Evolutionary conservation across 495 filamentous ascomycete species (phyloP).

Genomic region (Thozetella sp.): DNA sequence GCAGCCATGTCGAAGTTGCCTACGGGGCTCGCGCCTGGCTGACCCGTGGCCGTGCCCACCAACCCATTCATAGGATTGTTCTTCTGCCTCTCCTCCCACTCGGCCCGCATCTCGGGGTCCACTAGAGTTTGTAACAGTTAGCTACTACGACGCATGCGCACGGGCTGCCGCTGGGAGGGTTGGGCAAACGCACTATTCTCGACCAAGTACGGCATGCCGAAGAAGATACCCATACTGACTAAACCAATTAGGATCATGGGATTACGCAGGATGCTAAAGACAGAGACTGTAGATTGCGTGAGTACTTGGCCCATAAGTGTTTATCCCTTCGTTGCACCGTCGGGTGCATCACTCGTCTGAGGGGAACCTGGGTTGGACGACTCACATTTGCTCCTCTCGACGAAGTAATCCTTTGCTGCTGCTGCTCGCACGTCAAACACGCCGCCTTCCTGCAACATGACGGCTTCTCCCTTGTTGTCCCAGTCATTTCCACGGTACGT

Average conservation of each 20-base stretch:
- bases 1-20: slow-evolving; percentile 85
- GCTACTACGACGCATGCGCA: background rate
- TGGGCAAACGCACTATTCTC: slow-evolving; percentile 79
- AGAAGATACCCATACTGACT: slow-evolving; percentile 75
- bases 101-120: slow-evolving; percentile 90
- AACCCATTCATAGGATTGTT: slow-evolving; percentile 61
- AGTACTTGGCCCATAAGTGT: background rate
- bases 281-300: slow-evolving; percentile 34
- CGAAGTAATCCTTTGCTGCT: slow-evolving; percentile 70
- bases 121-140: slow-evolving; percentile 53
- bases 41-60: slow-evolving; percentile 43
- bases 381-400: slow-evolving; percentile 74
- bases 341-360: background rate
- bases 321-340: background rate
- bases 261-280: slow-evolving; percentile 78
- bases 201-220: slow-evolving; percentile 91
- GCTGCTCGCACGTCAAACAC: slow-evolving; percentile 62
- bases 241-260: slow-evolving; percentile 94
- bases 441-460: slow-evolving; percentile 33
- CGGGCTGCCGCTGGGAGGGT: slow-evolving; percentile 6
- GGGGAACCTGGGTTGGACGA: too few species aligned
- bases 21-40: slow-evolving; percentile 43
- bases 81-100: slow-evolving; percentile 90
- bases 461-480: slow-evolving; percentile 74
- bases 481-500: slow-evolving; percentile 88